phyloP scores from a whole-genome alignment of 306 rosid species.

The Abrus precatorius region DNA sequence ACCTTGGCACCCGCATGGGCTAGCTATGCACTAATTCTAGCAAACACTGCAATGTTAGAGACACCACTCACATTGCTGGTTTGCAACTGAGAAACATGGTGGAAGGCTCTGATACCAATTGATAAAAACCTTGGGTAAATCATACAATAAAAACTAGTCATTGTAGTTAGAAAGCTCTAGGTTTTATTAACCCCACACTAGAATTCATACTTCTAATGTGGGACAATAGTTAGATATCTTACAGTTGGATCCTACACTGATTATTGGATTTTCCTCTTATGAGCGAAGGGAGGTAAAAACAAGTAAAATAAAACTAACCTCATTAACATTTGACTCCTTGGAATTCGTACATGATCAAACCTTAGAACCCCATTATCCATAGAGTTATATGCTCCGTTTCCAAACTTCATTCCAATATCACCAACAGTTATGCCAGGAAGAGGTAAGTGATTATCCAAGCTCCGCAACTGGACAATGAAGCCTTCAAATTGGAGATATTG shows the following conservation, averaged over 20 bases:
- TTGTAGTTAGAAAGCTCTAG: too few species aligned
- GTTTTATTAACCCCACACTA: too few species aligned
- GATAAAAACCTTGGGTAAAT: too few species aligned
- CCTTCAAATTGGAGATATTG: slow-evolving; percentile 63
- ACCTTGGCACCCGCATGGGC: too few species aligned
- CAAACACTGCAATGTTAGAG: too few species aligned
- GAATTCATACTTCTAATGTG: too few species aligned
- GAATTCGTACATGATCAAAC: slow-evolving; percentile 87
- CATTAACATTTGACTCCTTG: slow-evolving; percentile 96
- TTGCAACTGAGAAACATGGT: too few species aligned
- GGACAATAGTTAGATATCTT: too few species aligned
- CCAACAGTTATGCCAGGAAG: slow-evolving; percentile 95
- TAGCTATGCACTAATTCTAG: too few species aligned
- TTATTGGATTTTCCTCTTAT: background rate
- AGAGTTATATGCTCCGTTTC: slow-evolving; percentile 92
- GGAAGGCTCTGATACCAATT: too few species aligned
- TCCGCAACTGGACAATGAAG: slow-evolving; percentile 91
- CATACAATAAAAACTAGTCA: too few species aligned
- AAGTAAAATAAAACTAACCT: slow-evolving; percentile 62
- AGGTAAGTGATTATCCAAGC: slow-evolving; percentile 93
- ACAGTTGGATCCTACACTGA: background rate
- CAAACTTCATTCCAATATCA: slow-evolving; percentile 95
- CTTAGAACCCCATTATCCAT: slow-evolving; percentile 97
- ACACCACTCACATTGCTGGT: too few species aligned
- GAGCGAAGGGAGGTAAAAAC: slow-evolving; percentile 16